Conservation (phyloP, 768 basidiomycete genomes). For the Russula lepida region DNA sequence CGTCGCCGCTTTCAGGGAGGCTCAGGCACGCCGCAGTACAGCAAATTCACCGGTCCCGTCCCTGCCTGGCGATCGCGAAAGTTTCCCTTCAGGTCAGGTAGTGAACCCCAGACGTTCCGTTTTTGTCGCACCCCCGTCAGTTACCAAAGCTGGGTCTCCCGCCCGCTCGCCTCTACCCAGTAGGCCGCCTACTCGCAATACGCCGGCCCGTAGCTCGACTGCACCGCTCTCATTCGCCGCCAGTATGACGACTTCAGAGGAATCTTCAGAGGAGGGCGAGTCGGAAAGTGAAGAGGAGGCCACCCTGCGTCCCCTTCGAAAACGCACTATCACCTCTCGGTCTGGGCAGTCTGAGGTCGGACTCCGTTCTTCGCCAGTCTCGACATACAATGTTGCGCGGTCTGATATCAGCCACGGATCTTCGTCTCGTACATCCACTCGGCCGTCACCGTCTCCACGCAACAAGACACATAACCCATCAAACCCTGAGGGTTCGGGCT, state of each 20-base stretch:
- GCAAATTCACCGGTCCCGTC: slow-evolving; percentile 50
- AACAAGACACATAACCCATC: background rate
- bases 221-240: slow-evolving; percentile 22
- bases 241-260: slow-evolving; percentile 30
- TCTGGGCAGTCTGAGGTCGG: slow-evolving; percentile 25
- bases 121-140: background rate
- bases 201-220: slow-evolving; percentile 17
- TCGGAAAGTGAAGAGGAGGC: slow-evolving; percentile 30
- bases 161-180: background rate
- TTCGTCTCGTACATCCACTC: background rate
- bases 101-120: slow-evolving; percentile 13
- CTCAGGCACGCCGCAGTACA: slow-evolving; percentile 55
- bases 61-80: slow-evolving; percentile 3
- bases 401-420: slow-evolving; percentile 18
- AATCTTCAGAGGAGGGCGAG: slow-evolving; percentile 27
- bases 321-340: slow-evolving; percentile 28
- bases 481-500: background rate
- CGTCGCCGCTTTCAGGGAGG: slow-evolving; percentile 75
- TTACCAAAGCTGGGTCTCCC: background rate
- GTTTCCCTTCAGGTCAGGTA: background rate
- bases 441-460: background rate
- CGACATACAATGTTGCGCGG: background rate
- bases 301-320: slow-evolving; percentile 29
- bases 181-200: background rate
- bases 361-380: slow-evolving; percentile 16